phyloP scores from a whole-genome alignment of 2,329 filamentous ascomycete genomes.

The Huntiella omanensis region DNA sequence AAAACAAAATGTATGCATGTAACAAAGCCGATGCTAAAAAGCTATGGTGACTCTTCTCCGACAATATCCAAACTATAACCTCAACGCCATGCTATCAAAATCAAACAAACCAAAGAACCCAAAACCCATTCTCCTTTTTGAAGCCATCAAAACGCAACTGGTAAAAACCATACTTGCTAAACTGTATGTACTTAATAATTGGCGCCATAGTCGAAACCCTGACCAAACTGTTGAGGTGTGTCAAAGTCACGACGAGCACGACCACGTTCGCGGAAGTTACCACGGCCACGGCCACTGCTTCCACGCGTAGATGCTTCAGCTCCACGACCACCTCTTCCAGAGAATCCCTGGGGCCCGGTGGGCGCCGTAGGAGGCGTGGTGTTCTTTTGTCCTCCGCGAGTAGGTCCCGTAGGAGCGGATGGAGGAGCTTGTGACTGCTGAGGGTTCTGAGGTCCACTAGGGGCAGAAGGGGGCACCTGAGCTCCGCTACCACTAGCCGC shows the following conservation, averaged over 20 bases:
- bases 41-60: too few relatives aligned
- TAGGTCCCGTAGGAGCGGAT: slow-evolving; percentile 1
- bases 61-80: neutral
- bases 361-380: slow-evolving; percentile 1
- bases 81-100: neutral
- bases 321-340: neutral
- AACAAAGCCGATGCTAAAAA: too few relatives aligned
- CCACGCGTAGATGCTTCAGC: slow-evolving; percentile 2
- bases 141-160: neutral
- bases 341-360: slow-evolving; percentile 12
- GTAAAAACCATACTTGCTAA: neutral
- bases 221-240: slow-evolving; percentile 10
- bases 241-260: slow-evolving; percentile 10
- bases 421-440: neutral
- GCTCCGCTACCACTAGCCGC: neutral
- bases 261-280: slow-evolving; percentile 9
- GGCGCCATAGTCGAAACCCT: slow-evolving; percentile 10
- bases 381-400: slow-evolving; percentile 1
- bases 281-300: slow-evolving; percentile 8
- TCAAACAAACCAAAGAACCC: neutral
- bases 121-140: neutral
- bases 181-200: slow-evolving; percentile 1
- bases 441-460: slow-evolving; percentile 1
- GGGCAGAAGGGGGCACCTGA: slow-evolving; percentile 1
- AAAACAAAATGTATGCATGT: too few relatives aligned